A percentile compares a stretch with the other conserved stretches of the same genome.
These are phyloP conservation scores for Coriaria nepalensis DNA, from an alignment of 306 rosid species.

Conservation along the genomic window DNA sequence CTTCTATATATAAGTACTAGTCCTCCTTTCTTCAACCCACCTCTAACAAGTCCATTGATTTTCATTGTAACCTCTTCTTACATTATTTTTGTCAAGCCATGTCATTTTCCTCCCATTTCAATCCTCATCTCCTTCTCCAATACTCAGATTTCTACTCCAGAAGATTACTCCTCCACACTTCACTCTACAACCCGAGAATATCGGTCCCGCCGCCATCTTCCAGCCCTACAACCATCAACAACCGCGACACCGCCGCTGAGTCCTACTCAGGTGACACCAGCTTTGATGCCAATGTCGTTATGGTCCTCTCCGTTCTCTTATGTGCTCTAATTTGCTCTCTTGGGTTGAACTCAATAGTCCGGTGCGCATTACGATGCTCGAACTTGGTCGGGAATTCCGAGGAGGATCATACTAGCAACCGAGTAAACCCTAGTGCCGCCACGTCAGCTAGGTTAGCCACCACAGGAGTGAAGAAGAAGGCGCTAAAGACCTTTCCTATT, in stretches of 20 bases:
- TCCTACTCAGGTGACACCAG: slow-evolving; percentile 32
- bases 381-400: slow-evolving; percentile 14
- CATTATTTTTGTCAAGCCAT: too few relatives aligned
- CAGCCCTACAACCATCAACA: slow-evolving; percentile 18
- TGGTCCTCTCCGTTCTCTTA: slow-evolving; percentile 86
- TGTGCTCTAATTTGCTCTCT: slow-evolving; percentile 81
- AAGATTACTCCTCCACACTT: slow-evolving; percentile 42
- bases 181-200: slow-evolving; percentile 10
- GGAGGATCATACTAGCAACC: too few relatives aligned
- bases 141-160: slow-evolving; percentile 34
- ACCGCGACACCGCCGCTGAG: slow-evolving; percentile 8
- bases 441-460: neutral
- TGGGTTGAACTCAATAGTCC: slow-evolving; percentile 66
- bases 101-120: too few relatives aligned
- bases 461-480: slow-evolving; percentile 5
- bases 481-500: slow-evolving; percentile 1
- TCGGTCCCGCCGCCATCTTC: slow-evolving; percentile 14
- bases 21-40: too few relatives aligned
- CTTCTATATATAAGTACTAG: too few relatives aligned
- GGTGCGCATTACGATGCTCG: slow-evolving; percentile 69
- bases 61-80: too few relatives aligned
- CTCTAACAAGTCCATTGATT: too few relatives aligned
- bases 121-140: too few relatives aligned
- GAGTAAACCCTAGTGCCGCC: too few relatives aligned
- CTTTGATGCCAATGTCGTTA: slow-evolving; percentile 74